phyloP scores from a whole-genome alignment of 208 protist species.

The Wallacemonas sp. region DNA sequence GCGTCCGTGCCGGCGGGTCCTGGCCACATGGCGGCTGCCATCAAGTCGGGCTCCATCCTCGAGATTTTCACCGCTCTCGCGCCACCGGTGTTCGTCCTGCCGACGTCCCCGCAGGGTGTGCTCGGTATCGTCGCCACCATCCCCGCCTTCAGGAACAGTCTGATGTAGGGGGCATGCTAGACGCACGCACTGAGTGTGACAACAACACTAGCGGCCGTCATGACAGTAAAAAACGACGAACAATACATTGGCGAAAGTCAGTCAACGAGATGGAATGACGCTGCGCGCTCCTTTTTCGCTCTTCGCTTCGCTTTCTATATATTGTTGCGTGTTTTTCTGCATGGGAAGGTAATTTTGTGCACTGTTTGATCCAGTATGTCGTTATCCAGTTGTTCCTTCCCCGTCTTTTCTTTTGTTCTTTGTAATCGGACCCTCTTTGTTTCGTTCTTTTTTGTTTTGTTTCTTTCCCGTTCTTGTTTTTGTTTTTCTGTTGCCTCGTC shows the following conservation, averaged over 20 bases:
- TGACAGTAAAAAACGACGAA: too few relatives aligned
- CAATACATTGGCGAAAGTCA: too few relatives aligned
- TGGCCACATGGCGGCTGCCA: slow-evolving; percentile 30
- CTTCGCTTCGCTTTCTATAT: background rate
- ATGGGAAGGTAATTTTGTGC: slow-evolving; percentile 2
- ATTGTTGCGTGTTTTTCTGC: background rate
- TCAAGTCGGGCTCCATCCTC: slow-evolving; percentile 43
- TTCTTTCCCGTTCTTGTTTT: slow-evolving; percentile 9
- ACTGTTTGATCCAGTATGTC: background rate
- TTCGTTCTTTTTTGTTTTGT: background rate
- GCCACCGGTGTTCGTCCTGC: slow-evolving; percentile 47
- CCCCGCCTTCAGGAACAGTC: slow-evolving; percentile 63
- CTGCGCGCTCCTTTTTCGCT: background rate
- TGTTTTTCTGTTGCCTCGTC: background rate
- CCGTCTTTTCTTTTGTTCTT: slow-evolving; percentile 15
- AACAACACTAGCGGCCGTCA: too few relatives aligned
- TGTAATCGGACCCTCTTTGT: background rate
- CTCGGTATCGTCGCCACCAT: slow-evolving; percentile 68
- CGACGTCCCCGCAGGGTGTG: slow-evolving; percentile 63
- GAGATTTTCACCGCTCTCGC: slow-evolving; percentile 62
- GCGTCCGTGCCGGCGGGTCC: slow-evolving; percentile 50
- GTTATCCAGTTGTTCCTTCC: background rate
- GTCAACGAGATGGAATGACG: too few relatives aligned
- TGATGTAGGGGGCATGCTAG: too few relatives aligned
- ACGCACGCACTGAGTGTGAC: too few relatives aligned